Evolutionary conservation across 139 green algal species (phyloP), one percentile per base, ranked within the genome.

Genomic region (Chlorella ohadii): DNA sequence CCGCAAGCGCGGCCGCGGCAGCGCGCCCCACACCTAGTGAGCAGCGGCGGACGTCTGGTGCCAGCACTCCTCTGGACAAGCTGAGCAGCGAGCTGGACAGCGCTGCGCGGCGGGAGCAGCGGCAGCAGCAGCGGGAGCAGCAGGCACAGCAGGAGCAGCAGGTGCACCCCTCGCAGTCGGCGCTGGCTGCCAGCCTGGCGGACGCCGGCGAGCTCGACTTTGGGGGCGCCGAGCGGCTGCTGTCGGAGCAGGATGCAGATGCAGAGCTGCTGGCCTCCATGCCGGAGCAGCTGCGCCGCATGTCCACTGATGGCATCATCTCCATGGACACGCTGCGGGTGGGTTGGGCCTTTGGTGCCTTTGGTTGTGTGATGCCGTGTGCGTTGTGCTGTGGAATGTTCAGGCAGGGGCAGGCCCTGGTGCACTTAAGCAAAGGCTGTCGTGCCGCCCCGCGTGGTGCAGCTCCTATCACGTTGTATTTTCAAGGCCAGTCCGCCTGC

Each of bases 251-350:
- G 55, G 83, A 82, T 51, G 83, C 61, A 1, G 83, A 82, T 51
- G 83, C 61, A 1, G 36, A 34, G 38, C 73, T 89, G 59, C 79
- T 89, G 41, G 31, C 57, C 23, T 34, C 28, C 61, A 72, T 86
- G 61, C 86, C 86, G 16, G 33, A 65, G 25, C 64, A 87, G 31
- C 73, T 89, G 72, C 81, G 81, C 23, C 79, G 81, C 31, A 39
- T 72, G 44, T 89, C 86, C 19, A 64, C 78, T 3, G 72, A 89
- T 9, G 86, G 86, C 56, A 83, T 87, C 27, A 77, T 89, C 41
- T 78, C 44, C 0, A 16, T 89, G 36, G 63, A 76, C 55, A 70
- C 81, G 20, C 75, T 89, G n/a, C 34, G 77, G 61, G 64, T 84
- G 51, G 13, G 79, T 28, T 12, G 1, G 17, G n/a, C 6, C 9